Base-by-base conservation (phyloP, 306 rosid species). In the Glycine soja region DNA sequence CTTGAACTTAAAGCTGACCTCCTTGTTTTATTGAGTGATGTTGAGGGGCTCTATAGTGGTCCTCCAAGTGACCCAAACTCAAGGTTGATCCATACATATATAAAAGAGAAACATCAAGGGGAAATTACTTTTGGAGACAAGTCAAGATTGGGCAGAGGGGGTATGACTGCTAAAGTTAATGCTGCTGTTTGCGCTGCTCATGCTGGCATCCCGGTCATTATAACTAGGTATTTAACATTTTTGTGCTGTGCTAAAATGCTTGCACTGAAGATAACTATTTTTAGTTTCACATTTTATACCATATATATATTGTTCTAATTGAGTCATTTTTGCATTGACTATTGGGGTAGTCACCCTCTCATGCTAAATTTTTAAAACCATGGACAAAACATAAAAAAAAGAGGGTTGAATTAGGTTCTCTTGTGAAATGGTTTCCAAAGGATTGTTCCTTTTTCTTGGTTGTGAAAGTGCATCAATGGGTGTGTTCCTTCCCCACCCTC, bases 91-190 rank as follows among this genome's bases (percentile, higher is more conserved):
- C 96, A 92, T 67, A 95, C 99, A 10, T 93, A 91, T 45, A 64
- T 93, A 24, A 87, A 90, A 46, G 93, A 95, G 83, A 95, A 88
- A 84, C 99, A 95, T 84, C 92, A 89, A 75, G 88, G 63, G 51
- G 92, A 95, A 81, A 88, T 95, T 34, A 91, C 98, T 66, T 95
- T 95, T 86, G 99, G 98, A 12, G 99, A 93, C 84, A 95, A 95
- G 85, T 95, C 99, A 15, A 89, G 98, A 82, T 71, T 93, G 42
- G 99, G 99, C 45, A 91, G 98, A 85, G 98, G 99, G 12, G 99
- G 99, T 13, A 95, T 95, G 99, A 91, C 96, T 32, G 98, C 99
- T 69, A 95, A 93, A 89, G 97, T 93, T 42, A 84, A 88, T 82
- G 99, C 99, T 85, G 99, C 98, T 52, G 92, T 90, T 62, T 73